Conservation (phyloP, 2,329 filamentous ascomycete species). For the Leptoxyphium fumago region DNA sequence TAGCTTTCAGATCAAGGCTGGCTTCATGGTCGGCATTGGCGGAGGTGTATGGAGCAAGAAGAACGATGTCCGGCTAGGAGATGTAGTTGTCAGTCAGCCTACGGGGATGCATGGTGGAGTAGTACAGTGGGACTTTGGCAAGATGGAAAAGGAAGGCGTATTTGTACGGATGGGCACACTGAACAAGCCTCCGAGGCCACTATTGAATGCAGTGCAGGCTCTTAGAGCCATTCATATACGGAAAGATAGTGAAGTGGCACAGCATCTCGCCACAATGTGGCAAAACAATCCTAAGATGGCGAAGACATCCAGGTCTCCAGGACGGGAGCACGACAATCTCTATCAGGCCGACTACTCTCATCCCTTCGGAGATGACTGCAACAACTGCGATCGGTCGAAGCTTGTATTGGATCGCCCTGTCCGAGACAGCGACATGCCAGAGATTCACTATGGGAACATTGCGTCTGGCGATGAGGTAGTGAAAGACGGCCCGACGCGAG, state of each 20-base stretch:
- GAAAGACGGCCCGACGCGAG: conserved; percentile 3
- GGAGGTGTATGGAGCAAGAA: conserved; percentile 9
- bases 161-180: background rate
- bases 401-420: background rate
- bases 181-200: background rate
- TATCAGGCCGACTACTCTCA: background rate
- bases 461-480: conserved; percentile 6
- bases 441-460: conserved; percentile 6
- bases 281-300: background rate
- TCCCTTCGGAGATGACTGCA: background rate
- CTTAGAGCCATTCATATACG: background rate
- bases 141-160: background rate
- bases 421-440: background rate
- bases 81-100: conserved; percentile 12
- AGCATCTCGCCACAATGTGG: background rate
- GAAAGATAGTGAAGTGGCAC: background rate
- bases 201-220: background rate
- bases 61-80: conserved; percentile 13
- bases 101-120: conserved; percentile 3
- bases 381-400: background rate
- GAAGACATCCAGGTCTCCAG: background rate
- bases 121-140: conserved; percentile 8
- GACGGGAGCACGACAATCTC: background rate
- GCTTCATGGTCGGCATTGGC: conserved; percentile 12
- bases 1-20: conserved; percentile 1